A percentile compares a stretch with the other conserved stretches of the same genome.
phyloP scores from a whole-genome alignment of 2,329 filamentous ascomycete species.

The Aspergillus amoenus region DNA sequence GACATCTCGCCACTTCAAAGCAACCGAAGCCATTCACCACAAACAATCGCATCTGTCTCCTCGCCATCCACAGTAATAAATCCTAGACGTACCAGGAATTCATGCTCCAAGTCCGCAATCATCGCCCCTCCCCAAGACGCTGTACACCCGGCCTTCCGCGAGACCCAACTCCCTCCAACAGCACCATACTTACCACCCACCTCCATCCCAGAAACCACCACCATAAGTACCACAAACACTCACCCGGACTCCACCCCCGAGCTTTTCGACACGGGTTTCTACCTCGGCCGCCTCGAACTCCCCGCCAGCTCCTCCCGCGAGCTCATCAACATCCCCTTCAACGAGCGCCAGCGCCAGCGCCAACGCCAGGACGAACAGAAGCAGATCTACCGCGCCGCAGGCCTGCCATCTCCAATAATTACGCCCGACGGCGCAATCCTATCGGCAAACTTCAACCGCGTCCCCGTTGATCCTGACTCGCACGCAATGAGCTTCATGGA shows the following conservation, averaged over 20 bases:
- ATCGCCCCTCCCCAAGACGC: neutral
- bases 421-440: constrained; percentile 26
- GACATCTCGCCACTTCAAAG: neutral
- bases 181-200: neutral
- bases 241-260: constrained; percentile 18
- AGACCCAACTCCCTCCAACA: neutral
- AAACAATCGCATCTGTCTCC: neutral
- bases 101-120: neutral
- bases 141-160: constrained; percentile 3
- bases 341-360: constrained; percentile 11
- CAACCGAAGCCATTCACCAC: neutral
- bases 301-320: constrained; percentile 24
- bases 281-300: constrained; percentile 27
- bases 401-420: neutral
- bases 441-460: constrained; percentile 24
- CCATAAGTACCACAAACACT: neutral
- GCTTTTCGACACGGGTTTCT: constrained; percentile 30
- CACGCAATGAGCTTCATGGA: constrained; percentile 31
- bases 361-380: constrained; percentile 4
- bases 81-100: neutral
- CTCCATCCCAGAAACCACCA: neutral
- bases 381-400: neutral
- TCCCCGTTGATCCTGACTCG: neutral
- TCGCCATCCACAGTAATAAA: neutral
- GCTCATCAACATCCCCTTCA: constrained; percentile 27